A percentile compares a stretch with the other conserved stretches of the same genome.
These are phyloP conservation scores for Piper longum DNA, from an alignment of 164 flowering plant genomes.

Conservation along the genomic window DNA sequence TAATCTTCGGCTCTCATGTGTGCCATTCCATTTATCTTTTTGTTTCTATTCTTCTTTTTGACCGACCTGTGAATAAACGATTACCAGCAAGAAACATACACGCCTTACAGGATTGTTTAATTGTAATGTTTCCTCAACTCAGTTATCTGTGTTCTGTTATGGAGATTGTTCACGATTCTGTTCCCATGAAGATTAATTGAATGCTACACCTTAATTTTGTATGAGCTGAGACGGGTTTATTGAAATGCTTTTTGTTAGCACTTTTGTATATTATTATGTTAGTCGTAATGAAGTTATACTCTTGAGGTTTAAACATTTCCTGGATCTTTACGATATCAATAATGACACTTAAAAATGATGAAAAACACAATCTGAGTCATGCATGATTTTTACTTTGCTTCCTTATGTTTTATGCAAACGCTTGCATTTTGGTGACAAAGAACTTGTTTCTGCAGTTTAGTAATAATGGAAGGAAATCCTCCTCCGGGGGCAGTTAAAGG, in stretches of 20 bases:
- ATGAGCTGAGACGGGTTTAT: background rate
- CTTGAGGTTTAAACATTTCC: background rate
- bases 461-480: conserved; percentile 83
- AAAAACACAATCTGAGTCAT: background rate
- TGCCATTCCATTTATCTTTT: no score
- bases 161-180: no score
- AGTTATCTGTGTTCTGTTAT: no score
- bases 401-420: background rate
- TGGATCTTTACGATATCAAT: background rate
- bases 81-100: no score
- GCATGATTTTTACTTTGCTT: background rate
- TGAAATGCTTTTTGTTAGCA: background rate
- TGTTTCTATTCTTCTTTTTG: no score
- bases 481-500: conserved; percentile 67
- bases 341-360: background rate
- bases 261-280: background rate
- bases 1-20: no score
- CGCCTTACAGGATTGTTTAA: no score
- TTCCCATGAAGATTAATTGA: no score
- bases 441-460: conserved; percentile 38
- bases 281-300: background rate
- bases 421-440: background rate
- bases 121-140: no score
- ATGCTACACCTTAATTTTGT: background rate
- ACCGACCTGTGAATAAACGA: no score